Evolutionary conservation across 352 stramenopile species (phyloP).

Genomic region (Pythium sp.): DNA sequence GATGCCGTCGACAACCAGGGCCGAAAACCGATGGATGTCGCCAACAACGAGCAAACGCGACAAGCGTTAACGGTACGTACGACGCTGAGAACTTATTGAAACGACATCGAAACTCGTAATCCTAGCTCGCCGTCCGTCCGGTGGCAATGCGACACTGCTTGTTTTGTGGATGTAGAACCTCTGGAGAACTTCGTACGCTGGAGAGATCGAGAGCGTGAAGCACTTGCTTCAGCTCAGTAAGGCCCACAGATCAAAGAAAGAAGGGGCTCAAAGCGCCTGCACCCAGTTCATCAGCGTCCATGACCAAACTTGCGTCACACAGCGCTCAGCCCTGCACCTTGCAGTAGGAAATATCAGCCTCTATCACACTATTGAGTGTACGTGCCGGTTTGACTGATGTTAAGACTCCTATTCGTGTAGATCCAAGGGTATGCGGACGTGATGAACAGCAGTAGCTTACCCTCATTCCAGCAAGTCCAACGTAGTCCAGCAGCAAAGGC

Average conservation of each 20-base stretch:
- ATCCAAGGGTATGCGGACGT: constrained; percentile 33
- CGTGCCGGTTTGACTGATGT: neutral
- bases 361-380: neutral
- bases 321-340: constrained; percentile 49
- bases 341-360: constrained; percentile 23
- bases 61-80: constrained; percentile 31
- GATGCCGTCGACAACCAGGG: constrained; percentile 31
- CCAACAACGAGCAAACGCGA: constrained; percentile 25
- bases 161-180: constrained; percentile 25
- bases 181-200: constrained; percentile 36
- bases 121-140: too few species aligned
- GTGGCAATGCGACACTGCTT: neutral
- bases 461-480: neutral
- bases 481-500: neutral
- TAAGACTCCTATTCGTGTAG: constrained; percentile 9
- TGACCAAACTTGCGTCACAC: constrained; percentile 29
- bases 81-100: neutral
- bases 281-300: constrained; percentile 17
- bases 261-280: neutral
- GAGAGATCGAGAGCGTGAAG: constrained; percentile 29
- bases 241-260: neutral
- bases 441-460: neutral
- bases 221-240: constrained; percentile 18
- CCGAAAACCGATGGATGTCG: constrained; percentile 33
- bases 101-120: neutral